phyloP scores from a whole-genome alignment of 2,329 filamentous ascomycete genomes.

The Botrytis galanthina region DNA sequence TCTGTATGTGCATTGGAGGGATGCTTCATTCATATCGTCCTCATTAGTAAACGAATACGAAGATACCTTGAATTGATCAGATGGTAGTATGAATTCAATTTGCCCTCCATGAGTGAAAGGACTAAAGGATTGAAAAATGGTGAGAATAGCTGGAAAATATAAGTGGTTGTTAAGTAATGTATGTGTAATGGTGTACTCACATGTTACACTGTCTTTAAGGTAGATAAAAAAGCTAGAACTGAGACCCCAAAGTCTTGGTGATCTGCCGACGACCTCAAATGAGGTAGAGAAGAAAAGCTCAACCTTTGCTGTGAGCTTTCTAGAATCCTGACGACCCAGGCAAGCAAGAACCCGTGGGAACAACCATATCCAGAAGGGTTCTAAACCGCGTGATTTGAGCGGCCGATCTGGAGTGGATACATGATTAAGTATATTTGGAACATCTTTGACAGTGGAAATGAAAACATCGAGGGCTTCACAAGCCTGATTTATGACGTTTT shows the following conservation, averaged over 20 bases:
- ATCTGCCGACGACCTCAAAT: constrained; percentile 46
- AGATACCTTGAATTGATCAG: constrained; percentile 25
- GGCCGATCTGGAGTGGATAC: constrained; percentile 43
- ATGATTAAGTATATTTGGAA: constrained; percentile 63
- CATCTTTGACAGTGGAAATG: constrained; percentile 70
- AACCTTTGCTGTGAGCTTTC: constrained; percentile 51
- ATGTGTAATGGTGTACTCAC: constrained; percentile 27
- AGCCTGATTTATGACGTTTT: constrained; percentile 56
- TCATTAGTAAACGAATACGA: constrained; percentile 20
- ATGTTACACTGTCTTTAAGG: constrained; percentile 43
- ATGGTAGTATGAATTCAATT: constrained; percentile 29
- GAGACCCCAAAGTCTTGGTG: constrained; percentile 49
- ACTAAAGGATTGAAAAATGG: constrained; percentile 28
- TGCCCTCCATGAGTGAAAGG: constrained; percentile 23
- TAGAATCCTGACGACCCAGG: constrained; percentile 52
- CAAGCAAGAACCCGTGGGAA: constrained; percentile 57
- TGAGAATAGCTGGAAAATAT: constrained; percentile 29
- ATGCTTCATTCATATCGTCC: background rate
- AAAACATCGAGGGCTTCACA: constrained; percentile 76
- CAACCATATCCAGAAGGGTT: constrained; percentile 65
- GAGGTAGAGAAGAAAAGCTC: constrained; percentile 52
- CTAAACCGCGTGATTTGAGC: constrained; percentile 51
- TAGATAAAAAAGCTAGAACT: constrained; percentile 48
- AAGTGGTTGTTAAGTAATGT: constrained; percentile 10
- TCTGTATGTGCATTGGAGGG: constrained; percentile 31